Conservation (phyloP, 257 asterid species). For the Lavandula angustifolia region DNA sequence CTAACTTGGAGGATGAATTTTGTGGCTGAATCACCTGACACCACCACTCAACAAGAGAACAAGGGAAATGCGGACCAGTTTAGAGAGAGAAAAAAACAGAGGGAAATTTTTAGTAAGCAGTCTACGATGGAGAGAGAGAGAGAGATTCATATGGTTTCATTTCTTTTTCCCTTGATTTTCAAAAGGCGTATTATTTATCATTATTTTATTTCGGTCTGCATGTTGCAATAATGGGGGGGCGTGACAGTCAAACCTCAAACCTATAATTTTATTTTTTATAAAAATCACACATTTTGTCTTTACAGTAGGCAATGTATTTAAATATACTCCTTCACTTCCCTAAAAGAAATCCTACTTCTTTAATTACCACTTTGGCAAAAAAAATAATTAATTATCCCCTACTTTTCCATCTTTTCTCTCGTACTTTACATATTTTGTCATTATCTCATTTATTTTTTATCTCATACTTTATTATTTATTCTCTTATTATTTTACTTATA, state of each 20-base stretch:
- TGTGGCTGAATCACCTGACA: constrained; percentile 30
- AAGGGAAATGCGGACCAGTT: constrained; percentile 32
- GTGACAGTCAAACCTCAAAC: constrained; percentile 43
- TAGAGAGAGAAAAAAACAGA: constrained; percentile 32
- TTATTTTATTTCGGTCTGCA: constrained; percentile 29
- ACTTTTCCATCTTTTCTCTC: no score
- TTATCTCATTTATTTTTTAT: no score
- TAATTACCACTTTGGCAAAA: no score
- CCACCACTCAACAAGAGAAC: constrained; percentile 28
- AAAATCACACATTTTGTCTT: not conserved
- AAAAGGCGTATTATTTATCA: constrained; percentile 6
- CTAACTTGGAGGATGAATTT: constrained; percentile 30
- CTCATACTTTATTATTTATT: no score
- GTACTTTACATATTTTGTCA: no score
- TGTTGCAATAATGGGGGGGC: constrained; percentile 39
- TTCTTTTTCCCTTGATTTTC: constrained; percentile 1
- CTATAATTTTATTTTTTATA: constrained; percentile 8
- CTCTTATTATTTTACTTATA: no score
- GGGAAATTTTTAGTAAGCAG: constrained; percentile 15
- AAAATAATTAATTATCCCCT: no score
- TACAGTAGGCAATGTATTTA: not conserved
- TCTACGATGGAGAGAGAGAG: not conserved
- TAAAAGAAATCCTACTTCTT: no score
- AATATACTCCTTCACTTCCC: not conserved
- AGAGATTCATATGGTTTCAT: not conserved